Evolutionary conservation across 2,329 filamentous ascomycete genomes (phyloP).

Genomic region (Scedosporium aurantiacum): DNA sequence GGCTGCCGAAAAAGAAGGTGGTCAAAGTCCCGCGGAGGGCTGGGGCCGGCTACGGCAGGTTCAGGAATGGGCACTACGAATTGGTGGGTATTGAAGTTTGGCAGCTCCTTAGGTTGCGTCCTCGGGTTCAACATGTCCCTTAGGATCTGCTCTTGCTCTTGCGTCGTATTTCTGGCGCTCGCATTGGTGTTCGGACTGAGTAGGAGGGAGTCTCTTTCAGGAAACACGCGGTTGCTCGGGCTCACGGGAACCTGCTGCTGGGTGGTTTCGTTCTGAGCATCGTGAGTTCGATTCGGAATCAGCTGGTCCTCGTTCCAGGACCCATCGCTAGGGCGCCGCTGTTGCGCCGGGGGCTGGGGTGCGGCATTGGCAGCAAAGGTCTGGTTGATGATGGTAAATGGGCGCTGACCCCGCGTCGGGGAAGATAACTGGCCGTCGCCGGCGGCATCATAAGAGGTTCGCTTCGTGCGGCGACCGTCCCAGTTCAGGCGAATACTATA

Average conservation of each 20-base stretch:
- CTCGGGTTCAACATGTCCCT: neutral
- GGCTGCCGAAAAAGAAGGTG: neutral
- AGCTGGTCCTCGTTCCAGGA: neutral
- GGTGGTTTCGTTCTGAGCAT: neutral
- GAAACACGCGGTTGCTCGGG: neutral
- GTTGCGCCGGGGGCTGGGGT: neutral
- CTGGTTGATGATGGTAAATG: conserved; percentile 25
- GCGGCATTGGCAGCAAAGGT: neutral
- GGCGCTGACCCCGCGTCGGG: conserved; percentile 17
- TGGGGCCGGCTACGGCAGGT: neutral
- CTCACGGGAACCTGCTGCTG: neutral
- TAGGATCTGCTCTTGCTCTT: neutral
- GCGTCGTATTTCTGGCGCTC: neutral
- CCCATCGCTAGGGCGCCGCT: neutral
- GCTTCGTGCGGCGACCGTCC: conserved; percentile 46
- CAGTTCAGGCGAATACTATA: conserved; percentile 75
- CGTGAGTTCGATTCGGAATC: neutral
- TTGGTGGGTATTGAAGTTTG: neutral
- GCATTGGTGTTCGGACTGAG: neutral
- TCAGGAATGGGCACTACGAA: neutral
- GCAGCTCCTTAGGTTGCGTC: neutral
- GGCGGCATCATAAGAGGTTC: conserved; percentile 7
- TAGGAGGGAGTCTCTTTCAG: neutral
- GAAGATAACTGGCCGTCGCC: conserved; percentile 11
- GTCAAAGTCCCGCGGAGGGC: neutral